Base-by-base conservation (phyloP, 768 basidiomycete species). In the Pleurotus tuber-regium region DNA sequence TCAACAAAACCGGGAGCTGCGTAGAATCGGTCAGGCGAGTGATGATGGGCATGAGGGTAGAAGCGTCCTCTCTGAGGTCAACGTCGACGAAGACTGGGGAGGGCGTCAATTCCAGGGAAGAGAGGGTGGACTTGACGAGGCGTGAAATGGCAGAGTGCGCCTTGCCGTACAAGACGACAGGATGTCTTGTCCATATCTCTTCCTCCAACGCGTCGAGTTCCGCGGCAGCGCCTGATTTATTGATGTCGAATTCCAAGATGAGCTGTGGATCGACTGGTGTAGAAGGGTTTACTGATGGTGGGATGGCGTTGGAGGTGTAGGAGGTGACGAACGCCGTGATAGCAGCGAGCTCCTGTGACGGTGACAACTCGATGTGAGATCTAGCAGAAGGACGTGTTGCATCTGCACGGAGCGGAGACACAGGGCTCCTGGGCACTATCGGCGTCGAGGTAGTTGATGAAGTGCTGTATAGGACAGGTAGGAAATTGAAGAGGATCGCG, bases 241-340 rank as follows among this genome's bases (percentile, higher is more conserved):
- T 79, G 0, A 87, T 86, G 62, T 92, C 89, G 63, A 92, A 93
- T 59, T 89, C 90, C 35, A 93, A 76, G 4, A 93, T 78, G 51
- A 92, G 79, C 59, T 89, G 80, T 3, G 91, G 88, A 63, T 92
- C 89, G 52, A 92, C 81, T 6, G 88, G 80, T 9, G 58, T 56
- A 9, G 73, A 58, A 0, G 90, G 86, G 59, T 92, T 80, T 39
- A 90, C 77, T 4, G 71, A 70, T 0, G 70, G 63, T 1, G 90
- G 88, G 53, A 92, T 81, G 50, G 84, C 74, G 65, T 91, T 91
- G 65, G 86, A 81, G 0, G 87, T 80, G 18, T 89, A 74, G 47
- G 84, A 83, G 0, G 82, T 82, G 38, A 92, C 71, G 66, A 90
- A 91, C 51, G 79, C 80, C 2, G 85, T 78, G 42, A 90, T 69